phyloP scores from a whole-genome alignment of 2,329 filamentous ascomycete genomes.

The Penicillium sp. region DNA sequence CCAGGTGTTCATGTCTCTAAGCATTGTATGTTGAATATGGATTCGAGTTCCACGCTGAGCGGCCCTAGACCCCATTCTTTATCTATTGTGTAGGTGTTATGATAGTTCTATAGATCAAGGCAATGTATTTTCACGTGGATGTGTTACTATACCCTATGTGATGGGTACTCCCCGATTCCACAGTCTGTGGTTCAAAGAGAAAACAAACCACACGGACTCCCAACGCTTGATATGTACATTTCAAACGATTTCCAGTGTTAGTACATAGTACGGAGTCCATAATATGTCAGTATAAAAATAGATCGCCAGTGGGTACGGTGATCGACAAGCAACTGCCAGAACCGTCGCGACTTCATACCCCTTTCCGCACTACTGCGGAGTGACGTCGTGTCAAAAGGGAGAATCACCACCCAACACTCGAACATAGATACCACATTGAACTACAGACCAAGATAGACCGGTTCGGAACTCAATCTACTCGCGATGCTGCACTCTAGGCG shows the following conservation, averaged over 20 bases:
- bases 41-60: neutral
- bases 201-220: neutral
- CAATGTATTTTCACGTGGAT: neutral
- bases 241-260: neutral
- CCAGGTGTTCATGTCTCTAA: neutral
- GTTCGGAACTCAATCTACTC: neutral
- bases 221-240: neutral
- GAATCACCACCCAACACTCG: neutral
- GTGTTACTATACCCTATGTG: neutral
- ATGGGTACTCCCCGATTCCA: neutral
- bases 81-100: neutral
- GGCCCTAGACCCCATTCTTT: neutral
- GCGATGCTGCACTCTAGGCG: constrained; percentile 11
- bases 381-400: constrained; percentile 6
- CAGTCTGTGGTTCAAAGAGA: neutral
- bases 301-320: constrained; percentile 13
- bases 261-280: too few relatives aligned
- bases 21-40: neutral
- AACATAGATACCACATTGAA: neutral
- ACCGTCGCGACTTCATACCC: neutral
- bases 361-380: constrained; percentile 4
- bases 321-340: constrained; percentile 12
- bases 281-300: neutral
- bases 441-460: neutral
- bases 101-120: neutral